Base-by-base conservation (phyloP, 441 rosid genomes). In the Euphorbia schlechtendalii region DNA sequence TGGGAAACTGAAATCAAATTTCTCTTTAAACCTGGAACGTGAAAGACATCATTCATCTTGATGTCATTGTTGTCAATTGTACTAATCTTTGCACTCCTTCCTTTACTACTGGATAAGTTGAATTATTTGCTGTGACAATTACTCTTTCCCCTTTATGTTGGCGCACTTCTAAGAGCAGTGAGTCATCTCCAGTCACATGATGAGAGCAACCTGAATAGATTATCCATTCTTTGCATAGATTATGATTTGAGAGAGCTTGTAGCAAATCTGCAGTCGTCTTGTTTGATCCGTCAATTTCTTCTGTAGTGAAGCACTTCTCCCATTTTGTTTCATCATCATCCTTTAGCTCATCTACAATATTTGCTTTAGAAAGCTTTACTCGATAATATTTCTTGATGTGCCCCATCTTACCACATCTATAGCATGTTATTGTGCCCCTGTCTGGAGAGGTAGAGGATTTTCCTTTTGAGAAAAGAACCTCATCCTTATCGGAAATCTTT, bases 151-250 rank as follows among this genome's bases (percentile, higher is more conserved):
- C n/a, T 32, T 56, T n/a, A 3, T 66, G 53, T 14, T 24, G 14
- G 3, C 9, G 22, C 0, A 56, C 3, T 18, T 62, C 24, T 2
- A n/a, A 53, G 15, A 70, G 17, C 45, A 69, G 15, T 15, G 63
- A 40, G 8, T 69, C 77, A 46, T 76, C 58, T 36, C 21, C 30
- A 0, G 25, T 69, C 2, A 69, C 49, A 54, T 73, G 48, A 43
- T 73, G 64, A 0, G 24, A 61, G 22, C 41, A 76, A 32, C 61
- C 52, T 1, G 41, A 76, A 13, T 76, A 43, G 3, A 72, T 49
- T 5, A 69, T 61, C 66, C 56, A 72, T 4, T 69, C 54, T 6
- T 75, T 27, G 34, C 34, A 32, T 32, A 32, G 34, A 28, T 12
- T 27, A 2, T 20, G 1, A 13, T 61, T 45, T 3, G 15, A 3